Evolutionary conservation across 2,329 filamentous ascomycete species (phyloP).

Genomic region (Aspergillus udagawae): DNA sequence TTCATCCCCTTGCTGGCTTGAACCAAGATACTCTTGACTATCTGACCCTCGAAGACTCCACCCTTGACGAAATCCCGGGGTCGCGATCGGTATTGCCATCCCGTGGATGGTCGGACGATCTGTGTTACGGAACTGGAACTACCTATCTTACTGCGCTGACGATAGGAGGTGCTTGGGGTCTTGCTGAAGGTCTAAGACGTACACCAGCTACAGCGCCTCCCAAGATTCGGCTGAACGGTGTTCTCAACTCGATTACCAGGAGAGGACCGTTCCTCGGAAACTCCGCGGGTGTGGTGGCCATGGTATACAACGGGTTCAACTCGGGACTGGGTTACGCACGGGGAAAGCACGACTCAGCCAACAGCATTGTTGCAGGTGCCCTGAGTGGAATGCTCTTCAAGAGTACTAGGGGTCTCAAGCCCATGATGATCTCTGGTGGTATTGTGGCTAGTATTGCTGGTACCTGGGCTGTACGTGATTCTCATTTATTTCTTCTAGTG

Average conservation of each 20-base stretch:
- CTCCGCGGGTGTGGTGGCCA: constrained; percentile 89
- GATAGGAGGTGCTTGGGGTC: constrained; percentile 84
- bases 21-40: constrained; percentile 94
- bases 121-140: constrained; percentile 94
- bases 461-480: constrained; percentile 76
- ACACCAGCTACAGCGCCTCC: constrained; percentile 68
- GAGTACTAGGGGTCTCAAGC: constrained; percentile 82
- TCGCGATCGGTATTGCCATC: constrained; percentile 85
- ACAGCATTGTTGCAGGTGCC: constrained; percentile 79
- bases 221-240: constrained; percentile 87
- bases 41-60: constrained; percentile 86
- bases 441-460: constrained; percentile 84
- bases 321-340: constrained; percentile 73
- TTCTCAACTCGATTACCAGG: constrained; percentile 89
- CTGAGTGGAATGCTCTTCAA: constrained; percentile 95
- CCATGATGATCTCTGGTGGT: constrained; percentile 91
- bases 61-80: constrained; percentile 80
- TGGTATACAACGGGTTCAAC: constrained; percentile 93
- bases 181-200: constrained; percentile 82
- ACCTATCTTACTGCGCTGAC: constrained; percentile 87
- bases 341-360: constrained; percentile 84
- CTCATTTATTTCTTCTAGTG: constrained; percentile 9
- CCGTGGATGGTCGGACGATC: constrained; percentile 94
- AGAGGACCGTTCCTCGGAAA: constrained; percentile 94
- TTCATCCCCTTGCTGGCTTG: constrained; percentile 90